Base-by-base conservation (phyloP, 345 rosid genomes). In the Laguncularia racemosa region DNA sequence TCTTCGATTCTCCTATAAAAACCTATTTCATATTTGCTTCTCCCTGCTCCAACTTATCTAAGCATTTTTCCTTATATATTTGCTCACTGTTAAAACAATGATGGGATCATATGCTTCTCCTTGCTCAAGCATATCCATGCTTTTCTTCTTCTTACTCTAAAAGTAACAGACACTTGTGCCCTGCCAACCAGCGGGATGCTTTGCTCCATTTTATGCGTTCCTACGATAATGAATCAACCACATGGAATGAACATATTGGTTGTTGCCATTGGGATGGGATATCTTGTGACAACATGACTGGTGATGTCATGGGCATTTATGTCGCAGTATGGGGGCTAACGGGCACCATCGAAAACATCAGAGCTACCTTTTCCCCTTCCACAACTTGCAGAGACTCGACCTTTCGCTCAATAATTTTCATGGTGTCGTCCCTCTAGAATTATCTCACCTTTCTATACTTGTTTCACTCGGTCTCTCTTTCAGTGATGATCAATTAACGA, bases 181-280 rank as follows among this genome's bases (percentile, higher is more conserved):
- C 19, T 16, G 44, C 14, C 5, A 44, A 67, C 6, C 20, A n/a
- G n/a, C n/a, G n/a, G n/a, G n/a, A n/a, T 53, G 55, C 68, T 6
- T 45, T 55, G 23, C 50, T 52, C 13, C 50, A 14, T 12, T 66
- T 57, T 20, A 65, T 17, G 16, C 43, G 43, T 28, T 48, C 55
- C 44, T 47, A 56, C 48, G 40, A 57, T 28, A 23, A 2, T 23
- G n/a, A n/a, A n/a, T n/a, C n/a, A n/a, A 23, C 28, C 5, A 23
- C 51, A 7, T 59, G 69, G 73, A 54, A 58, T 14, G 48, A 23
- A 16, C 28, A 43, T 18, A 47, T 16, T 0, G 6, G 56, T 50
- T 70, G 75, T 23, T 74, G 70, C 50, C 48, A 44, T 6, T 70
- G 75, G 75, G 67, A 59, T 2, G 72, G 79, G n/a, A 58, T 67